Evolutionary conservation across 257 asterid species (phyloP).

Genomic region (Plantago ovata): DNA sequence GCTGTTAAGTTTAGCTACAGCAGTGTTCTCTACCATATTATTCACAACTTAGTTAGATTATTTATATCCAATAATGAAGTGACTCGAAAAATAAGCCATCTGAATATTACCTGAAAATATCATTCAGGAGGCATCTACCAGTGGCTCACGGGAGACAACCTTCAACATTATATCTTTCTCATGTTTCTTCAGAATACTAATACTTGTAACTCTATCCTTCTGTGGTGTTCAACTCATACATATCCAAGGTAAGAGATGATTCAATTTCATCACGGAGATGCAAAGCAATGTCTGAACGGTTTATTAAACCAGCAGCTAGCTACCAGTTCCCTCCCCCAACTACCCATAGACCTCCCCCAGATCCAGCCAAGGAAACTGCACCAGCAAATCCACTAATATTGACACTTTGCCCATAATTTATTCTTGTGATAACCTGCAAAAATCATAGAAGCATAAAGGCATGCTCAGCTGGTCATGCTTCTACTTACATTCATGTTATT

Average conservation of each 20-base stretch:
- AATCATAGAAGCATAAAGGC: slow-evolving; percentile 2
- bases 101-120: slow-evolving; percentile 60
- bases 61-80: not conserved
- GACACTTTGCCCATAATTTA: slow-evolving; percentile 93
- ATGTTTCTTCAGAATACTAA: slow-evolving; percentile 62
- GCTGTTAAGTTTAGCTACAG: too few relatives aligned
- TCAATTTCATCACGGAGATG: slow-evolving; percentile 82
- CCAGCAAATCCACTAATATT: slow-evolving; percentile 94
- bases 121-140: slow-evolving; percentile 67
- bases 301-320: slow-evolving; percentile 84
- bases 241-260: slow-evolving; percentile 60
- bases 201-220: slow-evolving; percentile 69
- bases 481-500: not conserved
- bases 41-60: slow-evolving; percentile 6
- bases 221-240: slow-evolving; percentile 79
- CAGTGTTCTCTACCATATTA: not conserved
- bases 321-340: slow-evolving; percentile 95
- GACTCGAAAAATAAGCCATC: not conserved
- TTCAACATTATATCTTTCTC: slow-evolving; percentile 76
- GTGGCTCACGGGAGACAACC: slow-evolving; percentile 71
- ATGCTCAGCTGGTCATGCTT: not conserved
- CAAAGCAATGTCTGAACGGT: slow-evolving; percentile 57
- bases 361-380: slow-evolving; percentile 94
- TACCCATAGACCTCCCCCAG: slow-evolving; percentile 85
- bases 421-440: slow-evolving; percentile 89